Percentiles rank a stretch among this genome's conserved stretches.
These are phyloP conservation scores for Discostella pseudostelligera DNA, from an alignment of 108 stramenopile genomes.

Conservation along the genomic window DNA sequence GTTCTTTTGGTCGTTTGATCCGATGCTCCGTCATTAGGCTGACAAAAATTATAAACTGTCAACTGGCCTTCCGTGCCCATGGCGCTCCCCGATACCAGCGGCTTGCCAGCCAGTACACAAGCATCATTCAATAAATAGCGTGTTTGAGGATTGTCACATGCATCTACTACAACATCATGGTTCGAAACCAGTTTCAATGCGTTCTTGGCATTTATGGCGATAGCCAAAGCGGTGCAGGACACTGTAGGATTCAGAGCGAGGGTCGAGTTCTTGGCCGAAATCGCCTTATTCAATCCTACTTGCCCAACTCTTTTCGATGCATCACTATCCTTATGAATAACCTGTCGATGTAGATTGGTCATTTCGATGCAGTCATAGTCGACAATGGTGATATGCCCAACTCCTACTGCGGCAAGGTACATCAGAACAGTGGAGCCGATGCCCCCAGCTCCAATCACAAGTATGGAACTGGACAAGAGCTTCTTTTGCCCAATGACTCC, in stretches of 20 bases:
- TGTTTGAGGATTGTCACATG: conserved; percentile 94
- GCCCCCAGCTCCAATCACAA: conserved; percentile 85
- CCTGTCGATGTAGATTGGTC: conserved; percentile 96
- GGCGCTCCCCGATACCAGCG: conserved; percentile 86
- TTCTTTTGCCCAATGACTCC: conserved; percentile 77
- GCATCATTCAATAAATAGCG: conserved; percentile 97
- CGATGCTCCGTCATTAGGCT: background rate
- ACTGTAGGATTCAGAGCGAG: conserved; percentile 71
- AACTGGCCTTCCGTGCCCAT: conserved; percentile 87
- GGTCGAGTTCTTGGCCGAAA: conserved; percentile 65
- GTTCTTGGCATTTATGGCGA: conserved; percentile 55
- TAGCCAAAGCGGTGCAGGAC: conserved; percentile 37
- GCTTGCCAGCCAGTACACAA: conserved; percentile 75
- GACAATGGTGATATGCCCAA: conserved; percentile 82
- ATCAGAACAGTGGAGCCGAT: conserved; percentile 81
- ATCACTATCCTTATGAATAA: conserved; percentile 75
- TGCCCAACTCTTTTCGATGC: conserved; percentile 21
- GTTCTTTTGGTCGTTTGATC: conserved; percentile 8
- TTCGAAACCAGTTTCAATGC: conserved; percentile 58
- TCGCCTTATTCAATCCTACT: conserved; percentile 82
- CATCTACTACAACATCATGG: conserved; percentile 90
- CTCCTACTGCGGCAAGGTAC: conserved; percentile 78
- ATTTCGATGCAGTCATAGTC: conserved; percentile 94
- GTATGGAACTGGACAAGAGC: conserved; percentile 61
- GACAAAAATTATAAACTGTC: conserved; percentile 73